Evolutionary conservation across 2,329 filamentous ascomycete species (phyloP).

Genomic region (Cladosporium halotolerans): DNA sequence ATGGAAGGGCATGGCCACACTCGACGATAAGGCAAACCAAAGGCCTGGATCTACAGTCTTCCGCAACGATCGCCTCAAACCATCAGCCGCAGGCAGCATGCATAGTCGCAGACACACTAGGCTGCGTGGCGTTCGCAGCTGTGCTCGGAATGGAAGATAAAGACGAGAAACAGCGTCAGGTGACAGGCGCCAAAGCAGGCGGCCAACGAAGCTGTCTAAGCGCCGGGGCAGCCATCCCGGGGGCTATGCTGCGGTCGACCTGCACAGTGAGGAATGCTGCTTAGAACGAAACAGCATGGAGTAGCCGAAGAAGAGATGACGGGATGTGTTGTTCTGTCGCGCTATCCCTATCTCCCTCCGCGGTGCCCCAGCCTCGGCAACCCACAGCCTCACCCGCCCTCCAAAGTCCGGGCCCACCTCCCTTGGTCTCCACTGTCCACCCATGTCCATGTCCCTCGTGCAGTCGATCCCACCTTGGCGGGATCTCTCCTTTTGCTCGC

Average conservation of each 20-base stretch:
- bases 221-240: not conserved
- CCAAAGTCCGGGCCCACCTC: not conserved
- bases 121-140: conserved; percentile 5
- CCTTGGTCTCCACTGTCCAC: not conserved
- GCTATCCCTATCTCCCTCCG: not conserved
- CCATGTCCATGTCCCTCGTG: not conserved
- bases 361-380: not conserved
- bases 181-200: conserved; percentile 3
- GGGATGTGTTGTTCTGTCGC: not conserved
- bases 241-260: too few relatives aligned
- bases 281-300: too few relatives aligned
- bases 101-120: not conserved
- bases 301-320: not conserved
- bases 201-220: not conserved
- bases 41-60: too few relatives aligned
- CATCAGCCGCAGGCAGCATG: not conserved
- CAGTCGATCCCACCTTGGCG: conserved; percentile 4
- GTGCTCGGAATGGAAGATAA: not conserved
- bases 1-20: too few relatives aligned
- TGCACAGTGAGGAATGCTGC: too few relatives aligned
- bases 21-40: too few relatives aligned
- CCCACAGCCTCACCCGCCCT: not conserved
- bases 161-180: not conserved
- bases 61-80: too few relatives aligned
- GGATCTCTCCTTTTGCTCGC: conserved; percentile 8